Base-by-base conservation (phyloP, 352 stramenopile genomes). In the Achlya hypogyna region DNA sequence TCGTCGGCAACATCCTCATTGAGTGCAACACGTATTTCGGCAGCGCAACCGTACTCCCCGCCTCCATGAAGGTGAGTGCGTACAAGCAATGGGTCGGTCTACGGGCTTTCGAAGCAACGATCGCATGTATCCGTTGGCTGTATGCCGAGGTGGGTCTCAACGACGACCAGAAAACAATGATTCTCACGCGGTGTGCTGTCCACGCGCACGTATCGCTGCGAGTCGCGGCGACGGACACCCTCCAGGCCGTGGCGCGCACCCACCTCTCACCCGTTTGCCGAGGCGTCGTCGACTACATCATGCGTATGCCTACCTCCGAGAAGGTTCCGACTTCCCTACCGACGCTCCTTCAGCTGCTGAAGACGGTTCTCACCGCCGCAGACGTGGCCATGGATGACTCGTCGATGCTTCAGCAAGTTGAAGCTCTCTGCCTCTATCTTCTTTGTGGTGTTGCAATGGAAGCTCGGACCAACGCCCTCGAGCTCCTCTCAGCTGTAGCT, bases 1-100 rank as follows among this genome's bases (percentile, higher is more conserved):
- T 88, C 0, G 63, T 91, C 2, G 78, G 82, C 3, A 81, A 85
- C 23, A 76, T 89, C 10, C 53, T 91, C 45, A 80, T 91, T 12
- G 81, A 86, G 40, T 89, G 81, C 47, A 90, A 81, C 62, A 81
- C 82, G 10, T 69, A 78, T 1, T 75, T 90, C 28, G 84, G 83
- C 1, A 75, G 49, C 25, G 38, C 12, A 3, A 9, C 18, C 5
- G 40, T 12, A 34, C 42, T 23, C 10, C 28, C 25, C 69, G 62
- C 31, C 31, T 72, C 8, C 40, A 71, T 0, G 34, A 68, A 31
- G 79, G 84, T 53, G 78, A 59, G 43, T 29, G 60, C 88, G 22
- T 79, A 78, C 42, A 82, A 76, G 23, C 73, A 75, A 8, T 64
- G 72, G 16, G 45, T 92, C 1, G 75, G 78, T 23, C 72, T 87